Conservation (phyloP, 2,329 filamentous ascomycete species). For the Talaromyces sp. region DNA sequence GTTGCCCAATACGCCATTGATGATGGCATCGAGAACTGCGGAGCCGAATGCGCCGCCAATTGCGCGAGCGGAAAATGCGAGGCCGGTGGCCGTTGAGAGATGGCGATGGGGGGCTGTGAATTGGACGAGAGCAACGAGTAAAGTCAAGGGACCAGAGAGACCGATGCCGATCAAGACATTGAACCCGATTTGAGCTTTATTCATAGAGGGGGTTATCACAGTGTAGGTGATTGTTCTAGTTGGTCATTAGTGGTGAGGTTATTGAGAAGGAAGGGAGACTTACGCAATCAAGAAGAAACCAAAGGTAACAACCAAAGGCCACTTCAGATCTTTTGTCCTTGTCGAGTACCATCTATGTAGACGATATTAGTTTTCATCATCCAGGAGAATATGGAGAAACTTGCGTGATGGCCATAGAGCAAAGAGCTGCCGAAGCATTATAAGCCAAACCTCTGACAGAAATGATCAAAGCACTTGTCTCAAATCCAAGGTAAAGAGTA, state of each 20-base stretch:
- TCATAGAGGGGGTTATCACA: neutral
- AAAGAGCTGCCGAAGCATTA: neutral
- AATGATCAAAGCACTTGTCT: slow-evolving; percentile 7
- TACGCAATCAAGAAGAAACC: neutral
- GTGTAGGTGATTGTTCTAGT: neutral
- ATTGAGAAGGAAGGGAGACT: neutral
- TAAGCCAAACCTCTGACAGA: slow-evolving; percentile 18
- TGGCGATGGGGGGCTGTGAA: slow-evolving; percentile 54
- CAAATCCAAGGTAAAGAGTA: slow-evolving; percentile 13
- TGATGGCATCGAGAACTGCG: neutral
- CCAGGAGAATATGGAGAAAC: neutral
- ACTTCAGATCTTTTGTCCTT: neutral
- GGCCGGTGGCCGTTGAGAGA: slow-evolving; percentile 53
- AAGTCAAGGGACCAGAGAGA: neutral
- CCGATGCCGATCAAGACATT: neutral
- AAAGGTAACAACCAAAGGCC: neutral
- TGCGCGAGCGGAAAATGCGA: slow-evolving; percentile 53
- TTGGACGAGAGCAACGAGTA: slow-evolving; percentile 45
- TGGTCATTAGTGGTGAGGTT: neutral
- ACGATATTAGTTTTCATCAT: neutral
- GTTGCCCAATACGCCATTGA: neutral
- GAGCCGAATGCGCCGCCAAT: slow-evolving; percentile 35
- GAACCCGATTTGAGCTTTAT: neutral
- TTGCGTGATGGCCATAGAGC: neutral
- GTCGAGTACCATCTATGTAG: neutral